Base-by-base conservation (phyloP, 1,284 basidiomycete genomes). In the Heterobasidion irregulare region DNA sequence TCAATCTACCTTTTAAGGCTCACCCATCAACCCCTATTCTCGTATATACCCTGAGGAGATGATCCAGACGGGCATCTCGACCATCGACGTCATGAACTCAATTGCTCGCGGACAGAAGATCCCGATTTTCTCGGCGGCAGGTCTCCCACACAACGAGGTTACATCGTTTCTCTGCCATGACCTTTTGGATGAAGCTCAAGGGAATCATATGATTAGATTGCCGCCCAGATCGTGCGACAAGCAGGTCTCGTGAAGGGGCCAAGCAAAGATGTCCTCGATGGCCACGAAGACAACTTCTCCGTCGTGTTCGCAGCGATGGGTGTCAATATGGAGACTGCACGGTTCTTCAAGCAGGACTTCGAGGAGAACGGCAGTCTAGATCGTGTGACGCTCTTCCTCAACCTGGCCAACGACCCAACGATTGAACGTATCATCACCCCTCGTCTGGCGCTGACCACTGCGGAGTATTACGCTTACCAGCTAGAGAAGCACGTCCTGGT, bases 101-200 rank as follows among this genome's bases (percentile, higher is more conserved):
- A 99, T 99, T 69, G 97, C 97, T 57, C 94, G 97, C 78, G 97
- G 97, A 49, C 97, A 99, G 74, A 99, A 99, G 84, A 99, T 99
- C 62, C 97, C 97, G 59, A 99, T 99, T 72, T 99, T 99, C 81
- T 98, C 94, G 57, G 97, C 97, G 49, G 93, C 97, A 57, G 96
- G 97, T 83, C 78, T 99, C 56, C 97, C 97, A 51, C 97, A 99
- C 78, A 99, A 99, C 73, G 94, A 99, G 77, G 93, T 92, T 61
- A 63, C 10, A 33, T 34, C 16, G 66, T 54, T 10, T 13, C 63
- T 48, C 51, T 38, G 50, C 61, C 57, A 55, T 59, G 52, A 63
- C 58, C 55, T 55, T 54, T 56, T 53, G 57, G 26, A 56, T 59
- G 49, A 57, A 50, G 53, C 47, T 56, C 8, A 53, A 38, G 56